Evolutionary conservation across 208 protist species (phyloP), one percentile per base, ranked within the genome.

Genomic region (Acanthamoeba triangularis): DNA sequence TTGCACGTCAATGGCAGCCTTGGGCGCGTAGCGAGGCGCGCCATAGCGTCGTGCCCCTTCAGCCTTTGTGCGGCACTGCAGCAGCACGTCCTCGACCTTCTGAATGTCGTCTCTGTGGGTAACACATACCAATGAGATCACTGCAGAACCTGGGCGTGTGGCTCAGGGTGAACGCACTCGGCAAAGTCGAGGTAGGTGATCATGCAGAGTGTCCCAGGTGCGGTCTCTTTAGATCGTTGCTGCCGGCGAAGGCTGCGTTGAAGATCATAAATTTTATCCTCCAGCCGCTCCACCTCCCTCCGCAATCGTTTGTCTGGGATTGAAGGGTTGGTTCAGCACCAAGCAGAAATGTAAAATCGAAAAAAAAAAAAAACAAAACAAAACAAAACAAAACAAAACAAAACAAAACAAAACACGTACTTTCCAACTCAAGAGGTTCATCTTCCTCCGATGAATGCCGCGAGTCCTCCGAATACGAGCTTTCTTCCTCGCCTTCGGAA

Each of bases 141-240:
- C 18, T 18, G 1, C 18, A 80, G 72, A 8, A 11, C 7, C 7
- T 25, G 76, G 33, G 44, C 4, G 47, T 7, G 23, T 0, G 13
- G 74, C 7, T 8, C 23, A 84, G 25, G 11, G 47, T 23, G 41
- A 7, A 54, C 76, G 76, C 47, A 84, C 76, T 44, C 76, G 41
- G 76, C 76, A 84, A 84, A 84, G 76, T 84, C 76, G 76, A 84
- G 76, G 76, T 84, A 84, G 25, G 76, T 84, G 20, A 84, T 84
- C 13, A 35, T 84, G 76, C 76, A 84, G 2, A 84, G 76, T 14
- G 35, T 30, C 18, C 37, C 44, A 23, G 72, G 28, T 6, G 18
- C 72, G 76, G 18, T 54, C 44, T 44, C 41, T 13, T 52, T 23
- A 84, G 2, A 7, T 52, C n/a, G 33, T 33, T 84, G 13, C 18